Evolutionary conservation across 306 rosid genomes (phyloP).

Genomic region (Trifolium fragiferum): DNA sequence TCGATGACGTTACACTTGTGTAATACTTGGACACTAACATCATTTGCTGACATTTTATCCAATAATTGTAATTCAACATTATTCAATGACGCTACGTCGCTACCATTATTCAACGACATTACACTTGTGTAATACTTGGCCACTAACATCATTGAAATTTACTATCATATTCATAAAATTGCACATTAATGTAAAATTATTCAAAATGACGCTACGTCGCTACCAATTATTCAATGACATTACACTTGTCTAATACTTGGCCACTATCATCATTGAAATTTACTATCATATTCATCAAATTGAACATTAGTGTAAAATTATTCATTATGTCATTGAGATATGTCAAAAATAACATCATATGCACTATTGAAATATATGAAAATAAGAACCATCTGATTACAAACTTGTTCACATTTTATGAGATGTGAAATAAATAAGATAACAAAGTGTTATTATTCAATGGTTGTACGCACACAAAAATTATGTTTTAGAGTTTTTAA

Average conservation of each 20-base stretch:
- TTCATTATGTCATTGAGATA: constrained; percentile 7
- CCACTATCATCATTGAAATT: not conserved
- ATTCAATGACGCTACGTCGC: no score
- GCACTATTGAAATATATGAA: constrained; percentile 1
- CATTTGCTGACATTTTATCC: not conserved
- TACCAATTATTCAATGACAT: no score
- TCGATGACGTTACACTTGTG: not conserved
- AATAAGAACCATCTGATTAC: not conserved
- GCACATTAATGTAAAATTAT: not conserved
- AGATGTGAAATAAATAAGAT: not conserved
- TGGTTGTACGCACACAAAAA: not conserved
- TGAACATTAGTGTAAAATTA: not conserved
- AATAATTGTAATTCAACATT: not conserved
- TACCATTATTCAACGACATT: no score
- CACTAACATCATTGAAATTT: not conserved
- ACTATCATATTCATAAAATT: not conserved
- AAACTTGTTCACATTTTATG: constrained; percentile 4
- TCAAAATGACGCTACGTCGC: no score
- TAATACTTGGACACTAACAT: no score
- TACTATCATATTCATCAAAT: not conserved
- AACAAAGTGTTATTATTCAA: not conserved
- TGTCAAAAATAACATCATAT: not conserved
- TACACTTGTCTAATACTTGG: no score
- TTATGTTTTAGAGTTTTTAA: not conserved
- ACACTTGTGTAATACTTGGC: no score